Conservation (phyloP, 2,329 filamentous ascomycete species). For the Zalaria obscura region DNA sequence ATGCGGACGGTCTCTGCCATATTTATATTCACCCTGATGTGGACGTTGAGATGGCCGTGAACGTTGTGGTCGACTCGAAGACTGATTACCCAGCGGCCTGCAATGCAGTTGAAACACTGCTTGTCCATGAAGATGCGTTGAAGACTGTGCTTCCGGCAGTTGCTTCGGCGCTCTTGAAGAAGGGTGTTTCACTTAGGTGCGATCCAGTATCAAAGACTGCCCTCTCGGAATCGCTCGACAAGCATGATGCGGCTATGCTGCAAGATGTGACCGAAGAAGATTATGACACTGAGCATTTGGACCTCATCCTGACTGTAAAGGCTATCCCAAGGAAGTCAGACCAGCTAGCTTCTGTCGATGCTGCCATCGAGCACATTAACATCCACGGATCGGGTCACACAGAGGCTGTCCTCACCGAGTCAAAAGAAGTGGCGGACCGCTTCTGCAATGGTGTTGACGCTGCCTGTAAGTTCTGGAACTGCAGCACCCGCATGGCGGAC, state of each 20-base stretch:
- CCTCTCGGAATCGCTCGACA: constrained; percentile 35
- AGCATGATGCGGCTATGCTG: constrained; percentile 32
- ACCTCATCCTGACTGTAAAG: constrained; percentile 72
- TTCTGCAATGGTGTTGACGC: constrained; percentile 84
- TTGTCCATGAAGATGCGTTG: constrained; percentile 64
- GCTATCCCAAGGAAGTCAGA: constrained; percentile 38
- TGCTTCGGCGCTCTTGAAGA: constrained; percentile 57
- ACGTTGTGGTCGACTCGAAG: constrained; percentile 81
- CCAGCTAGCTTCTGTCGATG: constrained; percentile 33
- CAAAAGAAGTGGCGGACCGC: constrained; percentile 51
- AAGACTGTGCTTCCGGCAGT: constrained; percentile 53
- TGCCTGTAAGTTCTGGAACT: constrained; percentile 93
- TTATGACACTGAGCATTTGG: constrained; percentile 80
- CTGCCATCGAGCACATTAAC: constrained; percentile 83
- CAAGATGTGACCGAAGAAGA: constrained; percentile 56
- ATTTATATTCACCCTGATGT: constrained; percentile 74
- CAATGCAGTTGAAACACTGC: constrained; percentile 83
- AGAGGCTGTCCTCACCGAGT: constrained; percentile 71
- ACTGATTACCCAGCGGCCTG: constrained; percentile 90
- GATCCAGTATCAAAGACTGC: constrained; percentile 55
- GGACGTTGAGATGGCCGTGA: constrained; percentile 54
- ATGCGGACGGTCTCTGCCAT: constrained; percentile 85
- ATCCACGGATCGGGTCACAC: constrained; percentile 86
- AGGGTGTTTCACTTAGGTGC: constrained; percentile 72
- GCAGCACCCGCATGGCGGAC: constrained; percentile 84